Evolutionary conservation across 2,329 filamentous ascomycete species (phyloP), one percentile per base, ranked within the genome.

Genomic region (Fusarium setosum): DNA sequence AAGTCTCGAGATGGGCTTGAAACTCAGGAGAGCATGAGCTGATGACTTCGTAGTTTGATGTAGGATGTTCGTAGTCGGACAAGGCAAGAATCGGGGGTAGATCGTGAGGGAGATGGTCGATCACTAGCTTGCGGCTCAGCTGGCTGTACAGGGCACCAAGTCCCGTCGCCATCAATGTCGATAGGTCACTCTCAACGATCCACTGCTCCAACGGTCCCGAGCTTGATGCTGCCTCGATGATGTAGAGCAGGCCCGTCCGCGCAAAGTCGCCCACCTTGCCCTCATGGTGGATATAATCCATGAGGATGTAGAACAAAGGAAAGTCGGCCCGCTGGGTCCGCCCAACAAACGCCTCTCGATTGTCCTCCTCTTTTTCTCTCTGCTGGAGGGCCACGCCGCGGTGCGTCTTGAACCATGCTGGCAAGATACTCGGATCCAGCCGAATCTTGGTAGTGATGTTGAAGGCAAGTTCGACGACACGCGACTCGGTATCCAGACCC

Each of bases 381-480:
- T 64, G 65, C 57, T 63, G 63, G 17, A 59, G 60, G 21, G 67
- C 67, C 52, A 67, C 69, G n/a, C 56, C 69, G 13, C 74, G 63
- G 49, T 77, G 75, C 8, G 88, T 87, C 66, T 91, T 92, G 80
- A 99, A 99, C 96, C 96, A 99, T 15, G 93, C 92, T 2, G 92
- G 88, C 44, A 99, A 81, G 54, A 98, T 95, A 59, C 90, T 87
- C 5, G 96, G 94, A 70, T 96, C 91, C 62, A 97, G 83, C 42
- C 96, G 87, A 70, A 99, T 97, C 84, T 98, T 98, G 68, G 96
- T 96, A 18, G 96, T 93, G 68, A 99, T 94, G 64, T 95, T 96
- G 80, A 99, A 99, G 41, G 97, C 87, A 56, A 99, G 82, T 80
- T 99, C 95, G 50, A 98, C 92, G 45, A 98, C 90, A 59, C 94